These are phyloP conservation scores for Shiraia sp. DNA, from an alignment of 2,329 filamentous ascomycete species.

Conservation along the genomic window DNA sequence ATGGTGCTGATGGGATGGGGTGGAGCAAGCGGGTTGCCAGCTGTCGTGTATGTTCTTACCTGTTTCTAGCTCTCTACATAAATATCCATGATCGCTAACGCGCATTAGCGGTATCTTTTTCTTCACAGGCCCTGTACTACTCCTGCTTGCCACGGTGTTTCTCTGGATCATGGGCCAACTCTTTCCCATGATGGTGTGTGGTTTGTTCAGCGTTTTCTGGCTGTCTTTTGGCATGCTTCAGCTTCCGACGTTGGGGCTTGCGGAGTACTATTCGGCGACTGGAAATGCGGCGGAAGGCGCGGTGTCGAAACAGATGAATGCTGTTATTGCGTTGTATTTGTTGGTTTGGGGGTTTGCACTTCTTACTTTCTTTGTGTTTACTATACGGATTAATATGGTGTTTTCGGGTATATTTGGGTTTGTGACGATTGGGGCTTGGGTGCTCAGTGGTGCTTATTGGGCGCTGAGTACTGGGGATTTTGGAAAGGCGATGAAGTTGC, in stretches of 20 bases:
- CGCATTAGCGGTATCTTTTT: conserved; percentile 47
- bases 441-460: conserved; percentile 56
- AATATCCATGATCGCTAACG: no score
- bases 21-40: conserved; percentile 41
- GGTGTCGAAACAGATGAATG: conserved; percentile 52
- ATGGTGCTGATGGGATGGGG: conserved; percentile 49
- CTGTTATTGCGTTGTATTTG: conserved; percentile 54
- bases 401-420: conserved; percentile 56
- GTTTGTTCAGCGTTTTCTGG: conserved; percentile 56
- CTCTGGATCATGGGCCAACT: conserved; percentile 52
- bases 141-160: conserved; percentile 54
- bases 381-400: conserved; percentile 55
- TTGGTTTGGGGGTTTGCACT: conserved; percentile 59
- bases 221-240: conserved; percentile 57
- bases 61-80: neutral
- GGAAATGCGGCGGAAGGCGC: conserved; percentile 50
- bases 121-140: conserved; percentile 53
- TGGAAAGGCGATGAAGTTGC: conserved; percentile 47
- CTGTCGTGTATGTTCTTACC: conserved; percentile 32
- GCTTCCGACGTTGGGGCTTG: conserved; percentile 54
- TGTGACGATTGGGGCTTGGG: conserved; percentile 51
- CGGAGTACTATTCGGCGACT: conserved; percentile 49
- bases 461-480: conserved; percentile 52
- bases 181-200: conserved; percentile 56
- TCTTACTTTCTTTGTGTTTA: conserved; percentile 57